A percentile compares a stretch with the other conserved stretches of the same genome.
Evolutionary conservation across 2,329 filamentous ascomycete genomes (phyloP).

Genomic region (Thelonectria blattea): DNA sequence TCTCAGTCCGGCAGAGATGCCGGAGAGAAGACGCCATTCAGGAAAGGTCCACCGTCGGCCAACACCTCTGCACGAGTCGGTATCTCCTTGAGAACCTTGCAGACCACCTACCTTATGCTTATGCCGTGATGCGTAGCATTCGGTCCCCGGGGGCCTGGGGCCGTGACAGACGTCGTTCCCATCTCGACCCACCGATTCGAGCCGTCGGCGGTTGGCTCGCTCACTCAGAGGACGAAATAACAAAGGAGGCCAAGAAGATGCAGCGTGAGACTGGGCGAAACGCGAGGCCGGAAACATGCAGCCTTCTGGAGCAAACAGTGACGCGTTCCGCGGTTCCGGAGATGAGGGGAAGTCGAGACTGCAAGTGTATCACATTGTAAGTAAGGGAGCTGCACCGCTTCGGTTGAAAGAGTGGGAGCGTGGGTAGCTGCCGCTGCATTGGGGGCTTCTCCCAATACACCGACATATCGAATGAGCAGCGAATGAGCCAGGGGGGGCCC

Average conservation of each 20-base stretch:
- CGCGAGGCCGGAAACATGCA: conserved; percentile 5
- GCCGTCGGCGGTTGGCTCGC: not conserved
- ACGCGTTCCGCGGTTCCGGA: conserved; percentile 10
- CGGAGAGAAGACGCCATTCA: not conserved
- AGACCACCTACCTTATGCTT: not conserved
- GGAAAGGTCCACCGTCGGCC: not conserved
- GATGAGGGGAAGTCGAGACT: conserved; percentile 16
- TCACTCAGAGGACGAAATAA: conserved; percentile 4
- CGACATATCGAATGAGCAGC: conserved; percentile 12
- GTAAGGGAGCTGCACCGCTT: conserved; percentile 13
- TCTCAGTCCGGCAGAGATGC: not conserved
- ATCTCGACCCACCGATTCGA: conserved; percentile 10
- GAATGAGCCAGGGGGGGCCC: conserved; percentile 1
- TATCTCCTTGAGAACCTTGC: conserved; percentile 2
- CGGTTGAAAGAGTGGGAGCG: conserved; percentile 10
- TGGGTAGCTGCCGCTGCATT: conserved; percentile 7
- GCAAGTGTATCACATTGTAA: conserved; percentile 15
- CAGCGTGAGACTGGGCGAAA: conserved; percentile 18
- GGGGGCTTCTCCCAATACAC: conserved; percentile 5
- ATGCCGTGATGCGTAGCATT: conserved; percentile 4
- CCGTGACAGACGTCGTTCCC: not conserved
- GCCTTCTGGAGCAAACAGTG: conserved; percentile 7
- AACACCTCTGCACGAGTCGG: conserved; percentile 2
- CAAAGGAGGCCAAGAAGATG: conserved; percentile 9
- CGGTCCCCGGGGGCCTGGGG: not conserved